Evolutionary conservation across 495 filamentous ascomycete genomes (phyloP), one percentile per base, ranked within the genome.

Genomic region (Trichoderma reesei): DNA sequence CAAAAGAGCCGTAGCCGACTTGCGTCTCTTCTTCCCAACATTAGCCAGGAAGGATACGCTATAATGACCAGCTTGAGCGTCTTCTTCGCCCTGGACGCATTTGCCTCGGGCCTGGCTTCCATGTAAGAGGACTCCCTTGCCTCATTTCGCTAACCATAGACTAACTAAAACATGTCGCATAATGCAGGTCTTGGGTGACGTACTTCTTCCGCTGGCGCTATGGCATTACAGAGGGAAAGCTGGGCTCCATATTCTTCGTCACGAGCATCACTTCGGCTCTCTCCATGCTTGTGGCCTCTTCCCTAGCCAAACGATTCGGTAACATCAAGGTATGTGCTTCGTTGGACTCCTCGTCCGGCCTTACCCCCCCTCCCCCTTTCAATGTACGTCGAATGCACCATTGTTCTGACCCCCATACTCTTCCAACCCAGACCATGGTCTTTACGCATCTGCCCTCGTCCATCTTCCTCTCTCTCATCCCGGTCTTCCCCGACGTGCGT

Each of bases 361-460:
- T n/a, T n/a, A n/a, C n/a, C n/a, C 88, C 14, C 84, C 87, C 1
- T 70, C 72, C 33, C 74, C 71, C 33, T 74, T 87, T 13, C 51
- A 11, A 10, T 26, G 26, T 26, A 26, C 1, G 26, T 26, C 26
- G 26, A 26, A 26, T 26, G 26, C 26, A 26, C 26, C 26, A 26
- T 26, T 26, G 0, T 26, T 26, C 31, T 16, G 9, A 56, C 3
- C 13, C 14, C 2, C 26, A 14, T 18, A 34, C 11, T 3, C 11
- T 20, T 34, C 36, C 13, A 44, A 26, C 1, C 14, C 11, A 51
- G 75, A 91, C 90, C 8, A 96, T 96, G 90, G 89, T 93, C 37
- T 91, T 90, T 68, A 91, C 90, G 2, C 90, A 94, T 68, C 80
- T 90, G 6, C 90, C 90, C 0, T 90, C 88, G 1, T 82, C 89